Conservation (phyloP, 2,329 filamentous ascomycete genomes). For the Colletotrichum echinochloae region DNA sequence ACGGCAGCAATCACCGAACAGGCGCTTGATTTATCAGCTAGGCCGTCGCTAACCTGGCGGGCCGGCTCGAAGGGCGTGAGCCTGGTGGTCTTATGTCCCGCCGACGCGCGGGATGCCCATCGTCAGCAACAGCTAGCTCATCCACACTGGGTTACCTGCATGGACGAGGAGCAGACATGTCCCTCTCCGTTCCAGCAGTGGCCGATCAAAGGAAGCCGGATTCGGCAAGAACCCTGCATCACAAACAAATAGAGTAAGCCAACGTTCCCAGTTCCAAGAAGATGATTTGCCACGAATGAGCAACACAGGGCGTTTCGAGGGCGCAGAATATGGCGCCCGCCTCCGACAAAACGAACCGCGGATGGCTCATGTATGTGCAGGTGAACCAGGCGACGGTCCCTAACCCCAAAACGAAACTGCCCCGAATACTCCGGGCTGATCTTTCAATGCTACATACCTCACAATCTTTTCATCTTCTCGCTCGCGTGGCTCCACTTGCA, state of each 20-base stretch:
- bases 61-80: background rate
- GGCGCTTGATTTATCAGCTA: background rate
- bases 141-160: constrained; percentile 8
- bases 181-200: constrained; percentile 9
- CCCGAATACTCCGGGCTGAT: constrained; percentile 44
- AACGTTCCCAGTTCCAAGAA: constrained; percentile 29
- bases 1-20: background rate
- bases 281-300: constrained; percentile 1
- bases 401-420: constrained; percentile 42
- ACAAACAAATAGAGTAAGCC: constrained; percentile 40
- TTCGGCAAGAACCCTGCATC: constrained; percentile 67
- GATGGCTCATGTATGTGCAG: background rate
- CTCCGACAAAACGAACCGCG: background rate
- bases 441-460: constrained; percentile 73
- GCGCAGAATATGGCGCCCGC: background rate
- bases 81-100: background rate
- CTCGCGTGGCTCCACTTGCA: constrained; percentile 93
- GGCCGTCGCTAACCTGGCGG: background rate
- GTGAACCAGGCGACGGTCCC: constrained; percentile 30
- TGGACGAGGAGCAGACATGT: background rate
- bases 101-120: background rate
- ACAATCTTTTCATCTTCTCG: constrained; percentile 99
- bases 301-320: background rate
- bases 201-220: constrained; percentile 67
- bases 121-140: background rate